Conservation (phyloP, 2,329 filamentous ascomycete species). For the Pseudonectria buxi region DNA sequence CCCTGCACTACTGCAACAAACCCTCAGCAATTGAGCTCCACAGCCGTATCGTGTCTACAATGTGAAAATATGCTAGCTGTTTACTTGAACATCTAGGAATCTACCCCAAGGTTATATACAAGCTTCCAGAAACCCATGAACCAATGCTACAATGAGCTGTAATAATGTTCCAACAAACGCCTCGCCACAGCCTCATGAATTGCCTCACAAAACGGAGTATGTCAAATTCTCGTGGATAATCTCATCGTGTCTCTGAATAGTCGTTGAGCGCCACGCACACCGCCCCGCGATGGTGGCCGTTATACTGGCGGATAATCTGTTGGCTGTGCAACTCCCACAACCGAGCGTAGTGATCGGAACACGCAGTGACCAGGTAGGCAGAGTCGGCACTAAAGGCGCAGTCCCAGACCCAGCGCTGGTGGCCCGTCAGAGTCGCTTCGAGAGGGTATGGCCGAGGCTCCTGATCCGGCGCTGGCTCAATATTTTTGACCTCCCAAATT, state of each 20-base stretch:
- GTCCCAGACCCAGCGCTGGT: conserved; percentile 97
- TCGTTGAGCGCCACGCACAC: conserved; percentile 93
- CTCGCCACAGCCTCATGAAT: background rate
- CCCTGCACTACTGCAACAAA: no score
- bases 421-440: conserved; percentile 79
- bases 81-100: no score
- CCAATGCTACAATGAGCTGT: conserved; percentile 4
- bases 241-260: conserved; percentile 53
- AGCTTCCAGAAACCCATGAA: conserved; percentile 1
- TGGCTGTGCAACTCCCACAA: conserved; percentile 85
- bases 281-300: conserved; percentile 84
- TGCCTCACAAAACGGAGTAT: background rate
- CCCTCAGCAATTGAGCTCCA: no score
- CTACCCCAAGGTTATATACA: no score
- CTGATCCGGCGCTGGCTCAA: conserved; percentile 41
- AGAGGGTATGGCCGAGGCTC: conserved; percentile 62
- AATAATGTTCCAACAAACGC: background rate
- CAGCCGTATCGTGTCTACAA: no score
- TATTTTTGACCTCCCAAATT: conserved; percentile 85
- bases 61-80: no score
- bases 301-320: conserved; percentile 89
- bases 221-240: background rate
- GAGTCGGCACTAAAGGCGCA: conserved; percentile 92
- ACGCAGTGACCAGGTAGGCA: conserved; percentile 88
- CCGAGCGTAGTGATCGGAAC: conserved; percentile 86